Base-by-base conservation (phyloP, 192 early-diverging fungal genomes). In the Chytriomyces hyalinus region DNA sequence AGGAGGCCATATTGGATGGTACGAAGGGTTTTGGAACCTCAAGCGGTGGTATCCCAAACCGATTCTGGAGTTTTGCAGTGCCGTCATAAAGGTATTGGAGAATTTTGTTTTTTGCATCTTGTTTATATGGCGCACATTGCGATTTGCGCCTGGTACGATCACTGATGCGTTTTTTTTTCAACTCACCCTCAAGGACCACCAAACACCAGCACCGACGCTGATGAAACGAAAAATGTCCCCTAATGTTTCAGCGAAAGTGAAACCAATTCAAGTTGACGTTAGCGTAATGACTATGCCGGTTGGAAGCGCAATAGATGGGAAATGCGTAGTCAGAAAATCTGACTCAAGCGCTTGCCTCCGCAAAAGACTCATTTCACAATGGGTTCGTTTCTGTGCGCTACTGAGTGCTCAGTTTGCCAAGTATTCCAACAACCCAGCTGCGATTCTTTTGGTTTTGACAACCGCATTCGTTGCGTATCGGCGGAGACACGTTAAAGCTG, bases 1-100 rank as follows among this genome's bases (percentile, higher is more conserved):
- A 48, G 97, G 97, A 65, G 97, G 97, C 17, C 97, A 99, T 80
- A 85, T 99, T 70, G 97, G 95, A 3, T 98, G 92, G 92, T 94
- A 92, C 79, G 86, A 65, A 44, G 80, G 83, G 9, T 49, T 17
- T 43, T 1, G 80, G 4, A 65, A 48, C 7, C 82, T 80, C 13
- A 65, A 57, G 49, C 15, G 84, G 49, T 85, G 84, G 85, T 82
- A 71, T 65, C 71, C 62, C 46, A 65, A 70, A 49, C 84, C 87
- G 2, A 72, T 89, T 2, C 59, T 80, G 51, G 84, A 89, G 75
- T 87, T 86, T 73, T 61, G 80, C 0, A 43, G 71, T 4, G 49
- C 63, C 6, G 80, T 86, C n/a, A 51, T 86, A 8, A 80, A 87
- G 76, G 83, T 75, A 36, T 36, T 3, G 36, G 66, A 67, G 66